These are phyloP conservation scores for Xylaria telfairii DNA, from an alignment of 495 filamentous ascomycete species.

Conservation along the genomic window DNA sequence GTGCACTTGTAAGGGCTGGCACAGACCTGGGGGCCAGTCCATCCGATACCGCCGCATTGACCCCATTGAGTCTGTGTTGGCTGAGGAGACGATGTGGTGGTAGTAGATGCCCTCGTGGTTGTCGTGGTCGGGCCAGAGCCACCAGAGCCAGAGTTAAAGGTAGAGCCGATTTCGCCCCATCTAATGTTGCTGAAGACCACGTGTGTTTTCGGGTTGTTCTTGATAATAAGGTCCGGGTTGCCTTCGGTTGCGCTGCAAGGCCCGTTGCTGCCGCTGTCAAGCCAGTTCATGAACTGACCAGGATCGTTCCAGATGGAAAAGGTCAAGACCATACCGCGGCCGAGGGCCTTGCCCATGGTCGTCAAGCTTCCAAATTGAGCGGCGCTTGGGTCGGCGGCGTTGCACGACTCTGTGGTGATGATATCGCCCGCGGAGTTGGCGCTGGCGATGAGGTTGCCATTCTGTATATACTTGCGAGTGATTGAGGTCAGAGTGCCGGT, in stretches of 20 bases:
- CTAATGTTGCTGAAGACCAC: slow-evolving; percentile 74
- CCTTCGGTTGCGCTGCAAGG: slow-evolving; percentile 64
- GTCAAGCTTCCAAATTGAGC: slow-evolving; percentile 63
- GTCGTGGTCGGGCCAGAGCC: background rate
- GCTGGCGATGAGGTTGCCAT: slow-evolving; percentile 63
- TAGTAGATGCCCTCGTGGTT: background rate
- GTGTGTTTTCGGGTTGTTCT: slow-evolving; percentile 52
- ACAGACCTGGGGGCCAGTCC: slow-evolving; percentile 46
- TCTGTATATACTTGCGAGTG: slow-evolving; percentile 68
- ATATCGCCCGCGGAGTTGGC: slow-evolving; percentile 54
- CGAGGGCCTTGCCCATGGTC: slow-evolving; percentile 58
- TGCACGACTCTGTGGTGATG: slow-evolving; percentile 63
- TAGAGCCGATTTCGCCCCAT: slow-evolving; percentile 67
- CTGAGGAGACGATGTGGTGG: background rate
- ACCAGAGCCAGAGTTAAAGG: slow-evolving; percentile 10
- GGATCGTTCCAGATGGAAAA: slow-evolving; percentile 74
- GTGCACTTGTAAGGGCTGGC: slow-evolving; percentile 40
- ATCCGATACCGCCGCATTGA: slow-evolving; percentile 57
- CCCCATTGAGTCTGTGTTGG: slow-evolving; percentile 31
- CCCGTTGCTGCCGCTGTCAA: slow-evolving; percentile 67
- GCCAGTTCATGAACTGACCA: slow-evolving; percentile 70
- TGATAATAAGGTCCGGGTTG: slow-evolving; percentile 57
- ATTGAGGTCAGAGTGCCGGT: slow-evolving; percentile 63
- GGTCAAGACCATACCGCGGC: slow-evolving; percentile 67
- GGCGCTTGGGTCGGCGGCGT: slow-evolving; percentile 60